Conservation (phyloP, 495 filamentous ascomycete genomes). For the Oleoguttula mirabilis region DNA sequence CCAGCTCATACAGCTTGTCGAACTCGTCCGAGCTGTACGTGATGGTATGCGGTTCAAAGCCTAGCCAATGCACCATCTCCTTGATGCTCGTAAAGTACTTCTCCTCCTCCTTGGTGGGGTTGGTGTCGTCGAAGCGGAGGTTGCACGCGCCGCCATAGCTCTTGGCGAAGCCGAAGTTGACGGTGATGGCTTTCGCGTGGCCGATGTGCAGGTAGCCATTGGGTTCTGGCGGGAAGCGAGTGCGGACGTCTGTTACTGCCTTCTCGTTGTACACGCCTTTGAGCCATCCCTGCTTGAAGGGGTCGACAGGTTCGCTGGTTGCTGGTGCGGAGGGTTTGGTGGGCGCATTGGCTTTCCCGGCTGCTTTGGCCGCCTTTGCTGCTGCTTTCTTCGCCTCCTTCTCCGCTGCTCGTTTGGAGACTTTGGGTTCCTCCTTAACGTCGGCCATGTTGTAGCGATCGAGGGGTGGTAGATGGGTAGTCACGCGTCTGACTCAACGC, state of each 20-base stretch:
- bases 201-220: slow-evolving; percentile 77
- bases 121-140: slow-evolving; percentile 37
- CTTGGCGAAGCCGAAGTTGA: slow-evolving; percentile 93
- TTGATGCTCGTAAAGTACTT: slow-evolving; percentile 32
- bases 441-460: too few species aligned
- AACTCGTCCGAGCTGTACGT: slow-evolving; percentile 82
- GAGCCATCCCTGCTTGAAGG: slow-evolving; percentile 74
- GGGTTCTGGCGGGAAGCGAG: slow-evolving; percentile 88
- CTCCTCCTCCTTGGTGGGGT: slow-evolving; percentile 36
- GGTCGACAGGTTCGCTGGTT: slow-evolving; percentile 53
- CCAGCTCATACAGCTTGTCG: slow-evolving; percentile 71
- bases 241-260: slow-evolving; percentile 48
- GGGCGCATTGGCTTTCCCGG: slow-evolving; percentile 14
- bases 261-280: slow-evolving; percentile 68
- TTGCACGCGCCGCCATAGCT: slow-evolving; percentile 66
- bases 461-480: too few species aligned
- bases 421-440: slow-evolving; percentile 11
- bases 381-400: slow-evolving; percentile 22
- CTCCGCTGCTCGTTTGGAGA: slow-evolving; percentile 22
- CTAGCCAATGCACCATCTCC: slow-evolving; percentile 36
- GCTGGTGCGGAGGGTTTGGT: slow-evolving; percentile 29
- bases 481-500: too few species aligned
- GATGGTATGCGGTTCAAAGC: slow-evolving; percentile 42
- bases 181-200: slow-evolving; percentile 89
- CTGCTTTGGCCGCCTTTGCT: slow-evolving; percentile 26